Base-by-base conservation (phyloP, 257 asterid genomes). In the Solanum paucissectum region DNA sequence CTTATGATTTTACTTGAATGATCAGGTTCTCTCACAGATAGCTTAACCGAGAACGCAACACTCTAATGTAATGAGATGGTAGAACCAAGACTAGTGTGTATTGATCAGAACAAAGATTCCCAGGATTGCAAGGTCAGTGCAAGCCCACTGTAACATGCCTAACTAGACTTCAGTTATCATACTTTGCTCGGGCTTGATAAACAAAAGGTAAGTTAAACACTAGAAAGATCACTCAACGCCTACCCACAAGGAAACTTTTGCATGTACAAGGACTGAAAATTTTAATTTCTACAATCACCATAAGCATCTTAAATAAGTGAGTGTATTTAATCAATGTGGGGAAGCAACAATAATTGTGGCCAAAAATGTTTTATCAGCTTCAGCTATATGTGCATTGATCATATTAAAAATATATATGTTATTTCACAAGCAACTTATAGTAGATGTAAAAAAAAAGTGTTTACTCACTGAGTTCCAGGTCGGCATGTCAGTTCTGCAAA, bases 391-490 rank as follows among this genome's bases (percentile, higher is more conserved):
- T 81, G 69, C 85, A 81, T 81, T 29, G 29, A 81, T 79, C 85
- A 29, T 27, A 46, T 49, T 46, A 46, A 81, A 42, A 9, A 46
- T 27, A 49, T 49, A 11, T 16, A 69, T 32, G 73, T 71, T 87
- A 86, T 42, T 62, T 76, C 85, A 81, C 83, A 86, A 76, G 62
- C 37, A 32, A 86, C 52, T 29, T 86, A 74, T 69, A 42, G 72
- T 82, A 90, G 77, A 77, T 75, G 33, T 40, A 49, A 64, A 52
- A 68, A 40, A 23, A 34, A 25, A 86, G 83, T 29, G 44, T 42
- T 49, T 32, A 97, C 99, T 95, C 92, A 97, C 99, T 88, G 99
- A 91, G 91, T 93, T 96, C 99, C 99, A 97, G 88, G 89, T 89
- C 83, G 99, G 99, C 92, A 87, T 92, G 91, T 94, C 92, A 14